These are phyloP conservation scores for Penicillium waksmanii DNA, from an alignment of 495 filamentous ascomycete genomes.

Conservation along the genomic window DNA sequence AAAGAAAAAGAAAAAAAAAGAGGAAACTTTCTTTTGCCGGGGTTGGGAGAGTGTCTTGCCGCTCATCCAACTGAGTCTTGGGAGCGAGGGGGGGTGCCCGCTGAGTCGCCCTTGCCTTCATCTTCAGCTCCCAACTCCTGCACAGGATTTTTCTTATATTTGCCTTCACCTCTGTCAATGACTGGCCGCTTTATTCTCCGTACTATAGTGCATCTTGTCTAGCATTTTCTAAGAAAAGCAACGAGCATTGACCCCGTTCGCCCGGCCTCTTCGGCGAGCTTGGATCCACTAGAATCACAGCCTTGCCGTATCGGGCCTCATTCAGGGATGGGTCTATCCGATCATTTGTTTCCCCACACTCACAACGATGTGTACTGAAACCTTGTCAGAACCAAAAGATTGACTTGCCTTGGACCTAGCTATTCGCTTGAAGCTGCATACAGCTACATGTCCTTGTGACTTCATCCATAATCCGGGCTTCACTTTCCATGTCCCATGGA, in stretches of 20 bases:
- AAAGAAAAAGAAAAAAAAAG: neutral
- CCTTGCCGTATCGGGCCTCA: neutral
- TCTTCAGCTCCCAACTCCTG: neutral
- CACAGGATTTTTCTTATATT: neutral
- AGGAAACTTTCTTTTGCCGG: no score
- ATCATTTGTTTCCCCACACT: neutral
- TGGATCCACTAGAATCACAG: neutral
- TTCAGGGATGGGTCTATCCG: neutral
- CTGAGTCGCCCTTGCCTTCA: slow-evolving; percentile 12
- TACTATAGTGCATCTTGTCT: neutral
- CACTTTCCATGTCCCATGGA: neutral
- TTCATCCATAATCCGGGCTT: neutral
- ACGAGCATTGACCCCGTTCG: neutral
- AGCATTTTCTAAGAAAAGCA: neutral
- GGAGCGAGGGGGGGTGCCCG: slow-evolving; percentile 3
- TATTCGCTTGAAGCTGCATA: neutral
- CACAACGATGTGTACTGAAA: neutral
- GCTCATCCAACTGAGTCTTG: neutral
- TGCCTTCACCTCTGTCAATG: neutral
- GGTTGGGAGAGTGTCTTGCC: neutral
- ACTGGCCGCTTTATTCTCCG: neutral
- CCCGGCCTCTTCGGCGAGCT: neutral
- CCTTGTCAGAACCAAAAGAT: neutral
- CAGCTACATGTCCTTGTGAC: neutral
- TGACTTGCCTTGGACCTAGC: neutral